These are phyloP conservation scores for Thielaviopsis punctulata DNA, from an alignment of 2,329 filamentous ascomycete species.

Conservation along the genomic window DNA sequence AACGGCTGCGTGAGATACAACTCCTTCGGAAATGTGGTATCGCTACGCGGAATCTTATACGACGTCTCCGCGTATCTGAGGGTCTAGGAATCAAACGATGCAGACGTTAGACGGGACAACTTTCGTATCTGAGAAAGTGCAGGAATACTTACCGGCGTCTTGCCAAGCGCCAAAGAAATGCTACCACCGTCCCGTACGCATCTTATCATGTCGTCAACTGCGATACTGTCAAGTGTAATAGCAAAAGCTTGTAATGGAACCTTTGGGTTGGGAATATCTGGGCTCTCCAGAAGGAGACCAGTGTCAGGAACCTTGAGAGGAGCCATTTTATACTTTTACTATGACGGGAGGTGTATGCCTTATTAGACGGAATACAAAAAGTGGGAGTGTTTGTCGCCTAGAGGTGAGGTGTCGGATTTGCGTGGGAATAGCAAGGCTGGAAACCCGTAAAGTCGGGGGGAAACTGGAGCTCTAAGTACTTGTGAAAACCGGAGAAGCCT, in stretches of 20 bases:
- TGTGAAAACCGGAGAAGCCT: no score
- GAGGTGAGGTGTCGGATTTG: no score
- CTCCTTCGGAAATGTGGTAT: slow-evolving; percentile 34
- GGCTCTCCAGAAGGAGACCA: slow-evolving; percentile 39
- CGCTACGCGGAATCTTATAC: slow-evolving; percentile 27
- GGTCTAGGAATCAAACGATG: slow-evolving; percentile 22
- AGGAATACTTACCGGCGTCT: slow-evolving; percentile 38
- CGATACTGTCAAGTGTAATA: slow-evolving; percentile 37
- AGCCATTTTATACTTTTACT: slow-evolving; percentile 18
- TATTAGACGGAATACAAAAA: neutral
- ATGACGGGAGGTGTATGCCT: neutral
- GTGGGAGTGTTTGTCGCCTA: neutral
- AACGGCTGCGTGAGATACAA: slow-evolving; percentile 38
- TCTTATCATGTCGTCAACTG: slow-evolving; percentile 46
- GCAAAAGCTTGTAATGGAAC: slow-evolving; percentile 39
- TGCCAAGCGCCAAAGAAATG: slow-evolving; percentile 40
- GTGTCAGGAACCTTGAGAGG: slow-evolving; percentile 38
- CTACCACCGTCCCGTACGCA: slow-evolving; percentile 38
- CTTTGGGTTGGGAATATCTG: slow-evolving; percentile 24
- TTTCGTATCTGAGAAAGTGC: neutral
- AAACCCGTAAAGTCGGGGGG: no score
- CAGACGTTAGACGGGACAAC: slow-evolving; percentile 3
- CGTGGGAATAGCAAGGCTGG: no score
- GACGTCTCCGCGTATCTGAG: slow-evolving; percentile 36
- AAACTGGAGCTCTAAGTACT: no score